Percentiles rank a stretch among this genome's conserved stretches.
Conservation (phyloP, 768 basidiomycete species). For the Naganishia friedmannii region DNA sequence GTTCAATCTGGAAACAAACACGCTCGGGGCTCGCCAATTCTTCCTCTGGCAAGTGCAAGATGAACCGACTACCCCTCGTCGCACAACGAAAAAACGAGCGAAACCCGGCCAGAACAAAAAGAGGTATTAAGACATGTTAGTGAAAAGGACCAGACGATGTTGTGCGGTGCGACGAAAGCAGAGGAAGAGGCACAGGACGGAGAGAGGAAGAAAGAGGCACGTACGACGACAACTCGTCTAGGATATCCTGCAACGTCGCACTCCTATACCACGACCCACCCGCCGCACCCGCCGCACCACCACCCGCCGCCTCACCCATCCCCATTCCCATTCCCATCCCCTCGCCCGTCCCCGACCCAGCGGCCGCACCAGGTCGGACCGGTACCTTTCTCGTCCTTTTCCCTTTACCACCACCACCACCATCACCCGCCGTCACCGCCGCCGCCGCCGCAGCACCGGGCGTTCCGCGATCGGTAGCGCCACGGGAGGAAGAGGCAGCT, state of each 20-base stretch:
- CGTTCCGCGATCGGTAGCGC: no score
- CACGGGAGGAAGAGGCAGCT: no score
- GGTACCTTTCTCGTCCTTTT: neutral
- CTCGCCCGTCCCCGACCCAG: neutral
- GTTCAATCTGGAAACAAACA: constrained; percentile 97
- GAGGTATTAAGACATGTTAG: no score
- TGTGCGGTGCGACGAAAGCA: no score
- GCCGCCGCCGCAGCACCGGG: no score
- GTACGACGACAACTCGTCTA: constrained; percentile 47
- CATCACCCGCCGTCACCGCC: no score
- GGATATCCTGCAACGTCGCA: constrained; percentile 38
- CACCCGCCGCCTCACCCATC: neutral
- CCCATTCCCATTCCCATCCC: neutral
- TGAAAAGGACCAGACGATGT: no score
- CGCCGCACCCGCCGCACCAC: neutral
- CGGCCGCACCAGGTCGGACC: neutral
- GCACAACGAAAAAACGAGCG: no score
- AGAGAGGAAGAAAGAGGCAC: neutral
- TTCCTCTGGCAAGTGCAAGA: constrained; percentile 89
- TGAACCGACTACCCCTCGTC: constrained; percentile 81
- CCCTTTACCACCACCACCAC: no score
- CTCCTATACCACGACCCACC: constrained; percentile 2
- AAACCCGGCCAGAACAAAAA: no score
- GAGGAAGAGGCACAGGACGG: no score
- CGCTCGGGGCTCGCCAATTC: constrained; percentile 87